Conservation (phyloP, 805 yeast genomes). For the Cyberlindnera galapagoensis region DNA sequence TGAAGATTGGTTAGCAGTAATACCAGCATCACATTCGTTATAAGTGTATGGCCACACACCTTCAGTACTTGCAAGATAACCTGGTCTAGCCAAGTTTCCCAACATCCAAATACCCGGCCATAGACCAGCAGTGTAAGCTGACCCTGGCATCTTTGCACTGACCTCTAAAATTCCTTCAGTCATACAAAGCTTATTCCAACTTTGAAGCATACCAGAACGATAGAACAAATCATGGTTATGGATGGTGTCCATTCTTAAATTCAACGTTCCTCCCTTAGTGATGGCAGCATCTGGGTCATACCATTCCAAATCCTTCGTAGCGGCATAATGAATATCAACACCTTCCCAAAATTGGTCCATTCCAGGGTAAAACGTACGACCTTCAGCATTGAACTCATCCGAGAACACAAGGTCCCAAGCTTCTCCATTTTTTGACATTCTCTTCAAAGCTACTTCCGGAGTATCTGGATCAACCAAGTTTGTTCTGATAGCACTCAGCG, state of each 20-base stretch:
- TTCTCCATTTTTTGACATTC: slow-evolving; percentile 29
- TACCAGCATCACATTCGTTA: slow-evolving; percentile 43
- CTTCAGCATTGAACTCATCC: slow-evolving; percentile 44
- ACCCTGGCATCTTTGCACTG: slow-evolving; percentile 37
- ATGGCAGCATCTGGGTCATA: slow-evolving; percentile 43
- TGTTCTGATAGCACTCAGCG: slow-evolving; percentile 52
- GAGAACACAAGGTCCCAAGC: slow-evolving; percentile 38
- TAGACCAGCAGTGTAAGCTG: slow-evolving; percentile 35
- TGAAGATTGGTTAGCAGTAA: slow-evolving; percentile 42
- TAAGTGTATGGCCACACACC: slow-evolving; percentile 48
- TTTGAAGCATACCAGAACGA: slow-evolving; percentile 42
- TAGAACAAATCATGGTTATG: slow-evolving; percentile 38
- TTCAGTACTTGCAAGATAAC: slow-evolving; percentile 39
- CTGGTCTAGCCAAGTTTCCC: slow-evolving; percentile 45
- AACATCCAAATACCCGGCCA: slow-evolving; percentile 49
- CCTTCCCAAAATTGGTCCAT: slow-evolving; percentile 44
- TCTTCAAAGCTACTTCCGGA: slow-evolving; percentile 40
- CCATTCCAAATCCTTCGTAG: slow-evolving; percentile 46
- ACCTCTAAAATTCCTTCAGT: slow-evolving; percentile 38
- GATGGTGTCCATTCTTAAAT: slow-evolving; percentile 34
- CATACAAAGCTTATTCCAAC: slow-evolving; percentile 42
- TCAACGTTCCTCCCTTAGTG: slow-evolving; percentile 36
- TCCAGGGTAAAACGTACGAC: slow-evolving; percentile 40
- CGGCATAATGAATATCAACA: slow-evolving; percentile 38
- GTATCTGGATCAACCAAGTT: slow-evolving; percentile 68